These are phyloP conservation scores for Saccharomycopsis oosterbeekiorum DNA, from an alignment of 805 yeast genomes.

Conservation along the genomic window DNA sequence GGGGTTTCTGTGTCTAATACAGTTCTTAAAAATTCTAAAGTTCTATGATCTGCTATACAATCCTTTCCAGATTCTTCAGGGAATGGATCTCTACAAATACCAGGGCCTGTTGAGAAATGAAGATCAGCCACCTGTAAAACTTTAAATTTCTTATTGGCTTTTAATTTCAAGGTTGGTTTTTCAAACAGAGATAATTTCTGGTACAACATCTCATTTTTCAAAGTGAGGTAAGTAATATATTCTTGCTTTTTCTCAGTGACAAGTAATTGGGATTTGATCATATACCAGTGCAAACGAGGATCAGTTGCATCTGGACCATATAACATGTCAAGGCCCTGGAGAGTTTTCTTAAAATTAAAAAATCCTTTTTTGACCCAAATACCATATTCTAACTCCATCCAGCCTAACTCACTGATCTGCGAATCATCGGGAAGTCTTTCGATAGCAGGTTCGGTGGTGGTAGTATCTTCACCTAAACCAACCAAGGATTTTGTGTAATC, in stretches of 20 bases:
- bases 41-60: slow-evolving; percentile 75
- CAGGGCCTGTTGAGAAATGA: slow-evolving; percentile 80
- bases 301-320: slow-evolving; percentile 58
- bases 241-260: slow-evolving; percentile 15
- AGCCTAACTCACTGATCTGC: slow-evolving; percentile 10
- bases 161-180: slow-evolving; percentile 28
- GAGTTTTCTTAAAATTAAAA: slow-evolving; percentile 27
- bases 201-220: slow-evolving; percentile 6
- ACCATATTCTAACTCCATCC: slow-evolving; percentile 29
- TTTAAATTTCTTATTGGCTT: slow-evolving; percentile 47
- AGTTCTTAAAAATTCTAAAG: slow-evolving; percentile 47
- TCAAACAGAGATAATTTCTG: slow-evolving; percentile 1
- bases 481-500: slow-evolving; percentile 5
- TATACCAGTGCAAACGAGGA: slow-evolving; percentile 56
- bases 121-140: slow-evolving; percentile 86
- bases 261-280: slow-evolving; percentile 24
- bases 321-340: slow-evolving; percentile 49
- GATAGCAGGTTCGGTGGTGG: background rate
- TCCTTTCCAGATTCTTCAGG: slow-evolving; percentile 38
- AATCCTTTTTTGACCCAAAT: slow-evolving; percentile 52
- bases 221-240: slow-evolving; percentile 11
- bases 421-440: background rate
- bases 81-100: slow-evolving; percentile 65
- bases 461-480: background rate
- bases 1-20: slow-evolving; percentile 73